Conservation (phyloP, 176 grass and related monocot genomes). For the Lolium rigidum region DNA sequence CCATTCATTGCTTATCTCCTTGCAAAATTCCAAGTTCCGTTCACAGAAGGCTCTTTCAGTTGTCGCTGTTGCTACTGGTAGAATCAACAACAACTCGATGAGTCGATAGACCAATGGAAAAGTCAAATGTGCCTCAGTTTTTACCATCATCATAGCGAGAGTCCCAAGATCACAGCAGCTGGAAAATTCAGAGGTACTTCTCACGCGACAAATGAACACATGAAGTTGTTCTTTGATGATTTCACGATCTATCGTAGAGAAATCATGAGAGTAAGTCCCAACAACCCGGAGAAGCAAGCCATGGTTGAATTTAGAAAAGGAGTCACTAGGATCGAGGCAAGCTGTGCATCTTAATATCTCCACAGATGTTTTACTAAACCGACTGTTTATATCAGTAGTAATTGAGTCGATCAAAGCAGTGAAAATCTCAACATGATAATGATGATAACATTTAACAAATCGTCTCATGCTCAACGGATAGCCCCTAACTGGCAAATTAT, state of each 20-base stretch:
- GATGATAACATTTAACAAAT: not conserved
- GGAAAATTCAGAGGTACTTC: slow-evolving; percentile 6
- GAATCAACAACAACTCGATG: not conserved
- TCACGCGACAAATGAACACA: not conserved
- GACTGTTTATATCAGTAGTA: not conserved
- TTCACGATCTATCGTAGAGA: not conserved
- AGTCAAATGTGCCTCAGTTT: not conserved
- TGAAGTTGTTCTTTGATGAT: not conserved
- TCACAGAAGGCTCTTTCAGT: not conserved
- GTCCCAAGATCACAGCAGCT: not conserved
- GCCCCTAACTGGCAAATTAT: slow-evolving; percentile 10
- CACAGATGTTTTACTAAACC: not conserved
- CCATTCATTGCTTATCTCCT: not conserved
- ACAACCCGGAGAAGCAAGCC: not conserved
- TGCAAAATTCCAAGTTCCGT: not conserved
- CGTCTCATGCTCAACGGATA: not conserved
- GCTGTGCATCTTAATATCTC: slow-evolving; percentile 1
- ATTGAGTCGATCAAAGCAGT: slow-evolving; percentile 8
- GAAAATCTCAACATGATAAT: slow-evolving; percentile 7
- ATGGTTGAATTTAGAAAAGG: not conserved
- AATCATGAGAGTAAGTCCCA: not conserved
- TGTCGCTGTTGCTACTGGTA: not conserved
- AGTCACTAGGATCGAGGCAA: slow-evolving; percentile 17
- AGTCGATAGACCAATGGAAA: slow-evolving; percentile 9
- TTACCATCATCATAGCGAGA: not conserved